phyloP scores from a whole-genome alignment of 257 asterid species.

The Marsdenia floribunda region DNA sequence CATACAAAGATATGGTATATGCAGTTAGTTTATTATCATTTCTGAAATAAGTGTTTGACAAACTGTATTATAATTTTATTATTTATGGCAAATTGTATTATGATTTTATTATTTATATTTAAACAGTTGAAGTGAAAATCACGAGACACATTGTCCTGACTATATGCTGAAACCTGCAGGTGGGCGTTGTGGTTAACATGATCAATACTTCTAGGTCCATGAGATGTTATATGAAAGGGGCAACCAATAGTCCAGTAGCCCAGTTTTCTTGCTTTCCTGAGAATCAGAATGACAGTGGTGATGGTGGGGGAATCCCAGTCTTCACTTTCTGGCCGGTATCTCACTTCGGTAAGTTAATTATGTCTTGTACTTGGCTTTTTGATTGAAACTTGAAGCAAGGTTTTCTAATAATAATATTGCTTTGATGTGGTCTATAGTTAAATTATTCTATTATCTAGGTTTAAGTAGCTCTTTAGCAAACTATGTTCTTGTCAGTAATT shows the following conservation, averaged over 20 bases:
- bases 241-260: conserved; percentile 47
- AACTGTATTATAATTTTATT: too few relatives aligned
- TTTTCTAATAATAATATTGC: not conserved
- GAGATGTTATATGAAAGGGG: conserved; percentile 59
- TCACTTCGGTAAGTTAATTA: conserved; percentile 43
- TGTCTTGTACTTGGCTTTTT: not conserved
- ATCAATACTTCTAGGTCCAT: conserved; percentile 48
- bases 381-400: not conserved
- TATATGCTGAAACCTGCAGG: conserved; percentile 33
- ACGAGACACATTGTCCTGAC: not conserved
- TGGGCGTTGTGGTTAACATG: conserved; percentile 49
- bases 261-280: conserved; percentile 58
- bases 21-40: not conserved
- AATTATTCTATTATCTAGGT: too few relatives aligned
- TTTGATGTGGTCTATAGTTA: not conserved
- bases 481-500: not conserved
- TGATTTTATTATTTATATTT: not conserved
- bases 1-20: conserved; percentile 69
- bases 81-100: not conserved
- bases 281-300: conserved; percentile 51
- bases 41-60: not conserved
- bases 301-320: conserved; percentile 69
- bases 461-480: too few relatives aligned
- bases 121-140: not conserved
- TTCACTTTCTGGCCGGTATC: conserved; percentile 57